Evolutionary conservation across 352 stramenopile genomes (phyloP).

Genomic region (Phytophthora constricta): DNA sequence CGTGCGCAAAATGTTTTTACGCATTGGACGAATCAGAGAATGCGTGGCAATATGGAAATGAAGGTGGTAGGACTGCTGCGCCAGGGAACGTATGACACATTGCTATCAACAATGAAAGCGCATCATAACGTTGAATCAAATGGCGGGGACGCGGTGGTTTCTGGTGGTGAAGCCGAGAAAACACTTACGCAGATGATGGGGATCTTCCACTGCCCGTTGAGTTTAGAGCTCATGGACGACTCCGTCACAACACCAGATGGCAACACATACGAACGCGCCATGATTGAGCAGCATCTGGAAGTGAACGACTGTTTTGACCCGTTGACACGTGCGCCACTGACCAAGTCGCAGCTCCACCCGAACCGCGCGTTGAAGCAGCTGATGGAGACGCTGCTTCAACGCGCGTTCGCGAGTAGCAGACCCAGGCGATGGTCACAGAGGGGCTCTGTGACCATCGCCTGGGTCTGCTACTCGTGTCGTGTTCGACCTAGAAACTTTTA

Average conservation of each 20-base stretch:
- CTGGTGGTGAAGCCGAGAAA: constrained; percentile 37
- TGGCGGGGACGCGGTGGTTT: not conserved
- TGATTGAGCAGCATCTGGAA: constrained; percentile 79
- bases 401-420: constrained; percentile 59
- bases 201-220: constrained; percentile 73
- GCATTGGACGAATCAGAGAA: constrained; percentile 57
- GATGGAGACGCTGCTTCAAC: constrained; percentile 75
- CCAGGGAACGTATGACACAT: constrained; percentile 50
- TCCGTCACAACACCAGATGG: constrained; percentile 74
- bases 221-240: constrained; percentile 80
- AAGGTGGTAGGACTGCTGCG: constrained; percentile 58
- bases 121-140: no score
- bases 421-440: constrained; percentile 67
- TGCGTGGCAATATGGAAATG: constrained; percentile 66
- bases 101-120: constrained; percentile 42
- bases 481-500: constrained; percentile 33
- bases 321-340: constrained; percentile 64
- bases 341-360: constrained; percentile 63
- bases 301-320: constrained; percentile 81
- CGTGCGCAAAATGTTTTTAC: constrained; percentile 71
- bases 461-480: constrained; percentile 59
- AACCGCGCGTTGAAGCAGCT: constrained; percentile 77
- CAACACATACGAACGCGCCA: constrained; percentile 79
- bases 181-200: constrained; percentile 75
- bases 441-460: constrained; percentile 69